These are phyloP conservation scores for Arachis stenosperma DNA, from an alignment of 306 rosid species.

Conservation along the genomic window DNA sequence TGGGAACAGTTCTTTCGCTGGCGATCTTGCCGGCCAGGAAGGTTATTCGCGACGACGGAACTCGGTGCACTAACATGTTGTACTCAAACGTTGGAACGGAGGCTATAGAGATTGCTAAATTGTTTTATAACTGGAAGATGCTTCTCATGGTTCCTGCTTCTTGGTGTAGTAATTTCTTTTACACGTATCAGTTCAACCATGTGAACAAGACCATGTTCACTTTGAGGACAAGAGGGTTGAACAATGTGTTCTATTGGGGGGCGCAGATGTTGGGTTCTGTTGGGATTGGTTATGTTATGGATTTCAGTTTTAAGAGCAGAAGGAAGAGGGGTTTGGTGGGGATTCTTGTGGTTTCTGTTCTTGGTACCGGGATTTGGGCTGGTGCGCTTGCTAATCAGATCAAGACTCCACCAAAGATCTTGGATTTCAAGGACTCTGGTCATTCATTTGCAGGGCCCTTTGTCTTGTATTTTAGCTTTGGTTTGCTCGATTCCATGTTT, in stretches of 20 bases:
- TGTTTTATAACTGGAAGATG: conserved; percentile 82
- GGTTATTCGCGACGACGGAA: conserved; percentile 78
- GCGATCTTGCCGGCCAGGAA: conserved; percentile 64
- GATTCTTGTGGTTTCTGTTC: conserved; percentile 54
- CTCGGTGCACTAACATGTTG: conserved; percentile 58
- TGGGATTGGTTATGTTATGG: conserved; percentile 80
- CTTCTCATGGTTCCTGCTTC: conserved; percentile 79
- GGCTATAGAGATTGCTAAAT: conserved; percentile 51
- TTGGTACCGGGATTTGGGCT: conserved; percentile 71
- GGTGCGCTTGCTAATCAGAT: conserved; percentile 88
- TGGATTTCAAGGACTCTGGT: conserved; percentile 75
- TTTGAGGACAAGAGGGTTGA: conserved; percentile 90
- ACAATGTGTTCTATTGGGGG: conserved; percentile 89
- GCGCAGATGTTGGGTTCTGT: conserved; percentile 92
- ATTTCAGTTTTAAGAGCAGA: conserved; percentile 79
- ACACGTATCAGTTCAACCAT: conserved; percentile 83
- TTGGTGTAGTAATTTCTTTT: conserved; percentile 85
- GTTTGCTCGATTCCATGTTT: conserved; percentile 91
- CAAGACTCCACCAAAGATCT: conserved; percentile 32
- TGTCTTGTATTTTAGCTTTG: conserved; percentile 74
- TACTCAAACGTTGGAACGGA: conserved; percentile 67
- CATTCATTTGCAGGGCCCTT: conserved; percentile 75
- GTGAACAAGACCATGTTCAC: conserved; percentile 68
- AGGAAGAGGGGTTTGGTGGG: conserved; percentile 77
- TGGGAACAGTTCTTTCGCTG: conserved; percentile 58